Evolutionary conservation across 2,329 filamentous ascomycete species (phyloP), one percentile per base, ranked within the genome.

Genomic region (Aspergillus fructus): DNA sequence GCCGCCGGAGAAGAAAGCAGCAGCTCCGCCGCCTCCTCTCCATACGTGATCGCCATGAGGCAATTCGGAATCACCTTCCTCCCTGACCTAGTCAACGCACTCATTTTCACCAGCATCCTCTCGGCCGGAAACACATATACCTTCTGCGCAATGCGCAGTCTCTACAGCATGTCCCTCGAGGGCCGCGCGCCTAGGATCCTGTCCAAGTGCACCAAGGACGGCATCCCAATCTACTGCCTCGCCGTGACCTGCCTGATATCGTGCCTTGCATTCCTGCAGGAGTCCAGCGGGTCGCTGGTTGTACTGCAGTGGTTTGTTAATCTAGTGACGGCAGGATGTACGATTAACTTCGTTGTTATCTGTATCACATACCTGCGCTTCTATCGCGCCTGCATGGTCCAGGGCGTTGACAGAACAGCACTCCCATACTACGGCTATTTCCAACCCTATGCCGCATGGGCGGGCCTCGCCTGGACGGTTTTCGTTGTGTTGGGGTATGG

Each of bases 31-130:
- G 81, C 81, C 11, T 82, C 83, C 0, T 87, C 84, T 33, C 85
- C 85, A 2, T 87, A 86, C 64, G 84, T 86, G 55, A 85, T 87
- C 65, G 84, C 84, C 49, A 85, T 86, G 81, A 71, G 76, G 51
- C 82, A 83, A 62, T 62, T 86, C 59, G 73, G 77, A 8, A 78
- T 87, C 53, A 64, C 67, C 0, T 81, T 81, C 9, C 77, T 87
- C 33, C 83, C 84, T 6, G 76, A 84, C 51, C 76, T 87, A n/a
- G 78, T 85, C 62, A 87, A 87, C 64, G 85, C 83, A 13, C 70
- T 82, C 2, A 63, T 81, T 41, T 66, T 83, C 51, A 83, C 81
- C 1, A 80, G 78, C 17, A 82, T 83, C 61, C 83, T 83, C 68
- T 82, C 79, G 1, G 81, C 82, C 8, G 82, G 79, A n/a, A 85